A percentile compares a stretch with the other conserved stretches of the same genome.
Evolutionary conservation across 768 basidiomycete species (phyloP).

Genomic region (Tulasnella sp.): DNA sequence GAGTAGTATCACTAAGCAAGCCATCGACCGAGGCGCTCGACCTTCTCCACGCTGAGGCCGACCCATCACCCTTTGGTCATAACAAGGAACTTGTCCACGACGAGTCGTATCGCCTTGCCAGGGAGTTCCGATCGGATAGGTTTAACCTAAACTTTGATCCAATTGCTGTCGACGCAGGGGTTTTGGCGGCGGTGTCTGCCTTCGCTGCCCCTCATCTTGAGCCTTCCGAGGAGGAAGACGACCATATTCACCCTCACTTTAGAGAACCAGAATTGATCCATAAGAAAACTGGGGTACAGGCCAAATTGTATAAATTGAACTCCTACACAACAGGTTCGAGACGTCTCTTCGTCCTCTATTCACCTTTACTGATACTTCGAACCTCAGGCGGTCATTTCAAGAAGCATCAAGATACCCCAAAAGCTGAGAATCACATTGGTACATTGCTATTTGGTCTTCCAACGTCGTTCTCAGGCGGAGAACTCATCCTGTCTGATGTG

Average conservation of each 20-base stretch:
- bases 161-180: not conserved
- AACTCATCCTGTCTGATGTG: constrained; percentile 41
- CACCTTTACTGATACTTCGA: no score
- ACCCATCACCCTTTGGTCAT: not conserved
- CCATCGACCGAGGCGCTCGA: not conserved
- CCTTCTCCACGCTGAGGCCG: not conserved
- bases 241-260: not conserved
- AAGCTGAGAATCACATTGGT: constrained; percentile 47
- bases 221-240: not conserved
- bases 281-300: not conserved
- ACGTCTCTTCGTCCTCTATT: no score
- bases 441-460: constrained; percentile 54
- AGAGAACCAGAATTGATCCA: not conserved
- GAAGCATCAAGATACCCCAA: constrained; percentile 50
- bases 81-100: not conserved
- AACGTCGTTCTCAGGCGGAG: constrained; percentile 47
- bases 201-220: not conserved
- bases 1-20: not conserved
- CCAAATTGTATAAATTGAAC: constrained; percentile 26
- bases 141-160: constrained; percentile 14
- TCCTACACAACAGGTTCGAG: constrained; percentile 4
- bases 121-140: not conserved
- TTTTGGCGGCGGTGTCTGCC: not conserved
- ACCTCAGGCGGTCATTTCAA: constrained; percentile 48
- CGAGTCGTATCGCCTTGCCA: not conserved